Evolutionary conservation across 345 rosid genomes (phyloP).

Genomic region (Erodium maritimum): DNA sequence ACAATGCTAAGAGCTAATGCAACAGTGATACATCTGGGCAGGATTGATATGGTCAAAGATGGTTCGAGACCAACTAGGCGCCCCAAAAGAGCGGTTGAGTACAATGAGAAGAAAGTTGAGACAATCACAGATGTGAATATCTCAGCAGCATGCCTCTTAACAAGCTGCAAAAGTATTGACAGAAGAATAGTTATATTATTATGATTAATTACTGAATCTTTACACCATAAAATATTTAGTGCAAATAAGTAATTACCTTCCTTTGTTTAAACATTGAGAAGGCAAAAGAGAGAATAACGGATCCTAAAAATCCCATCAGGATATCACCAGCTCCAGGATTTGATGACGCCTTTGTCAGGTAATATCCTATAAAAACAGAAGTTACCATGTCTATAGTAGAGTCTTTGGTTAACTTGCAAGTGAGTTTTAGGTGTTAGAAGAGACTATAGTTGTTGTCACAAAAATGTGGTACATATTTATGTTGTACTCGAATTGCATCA

Average conservation of each 20-base stretch:
- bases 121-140: conserved; percentile 76
- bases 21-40: conserved; percentile 88
- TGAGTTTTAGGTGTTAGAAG: too few species aligned
- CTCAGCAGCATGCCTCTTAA: conserved; percentile 89
- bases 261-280: conserved; percentile 96
- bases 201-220: too few species aligned
- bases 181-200: not conserved
- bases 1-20: conserved; percentile 94
- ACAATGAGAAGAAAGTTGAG: conserved; percentile 73
- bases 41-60: conserved; percentile 59
- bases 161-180: conserved; percentile 48
- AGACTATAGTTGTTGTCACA: too few species aligned
- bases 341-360: conserved; percentile 63
- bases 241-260: conserved; percentile 33
- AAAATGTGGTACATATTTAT: too few species aligned
- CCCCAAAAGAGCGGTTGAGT: conserved; percentile 80
- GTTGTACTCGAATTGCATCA: too few species aligned
- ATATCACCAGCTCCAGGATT: conserved; percentile 97
- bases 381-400: too few species aligned
- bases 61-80: conserved; percentile 73
- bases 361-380: conserved; percentile 33
- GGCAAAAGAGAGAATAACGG: conserved; percentile 87
- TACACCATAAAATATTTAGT: too few species aligned
- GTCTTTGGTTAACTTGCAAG: too few species aligned
- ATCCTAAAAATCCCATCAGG: conserved; percentile 87